Conservation (phyloP, 2,329 filamentous ascomycete species). For the Neophaeococcomyces mojaviensis region DNA sequence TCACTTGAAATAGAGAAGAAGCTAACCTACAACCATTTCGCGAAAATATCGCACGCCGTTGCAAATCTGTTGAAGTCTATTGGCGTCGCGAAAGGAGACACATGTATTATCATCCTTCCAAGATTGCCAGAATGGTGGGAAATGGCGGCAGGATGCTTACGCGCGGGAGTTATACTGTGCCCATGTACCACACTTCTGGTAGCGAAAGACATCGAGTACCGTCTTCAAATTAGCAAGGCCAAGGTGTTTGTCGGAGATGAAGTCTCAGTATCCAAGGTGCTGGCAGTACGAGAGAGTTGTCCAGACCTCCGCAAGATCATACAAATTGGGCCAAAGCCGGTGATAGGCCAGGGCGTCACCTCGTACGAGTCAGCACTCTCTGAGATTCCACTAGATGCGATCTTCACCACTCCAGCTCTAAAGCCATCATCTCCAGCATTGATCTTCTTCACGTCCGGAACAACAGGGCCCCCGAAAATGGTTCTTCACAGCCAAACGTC, state of each 20-base stretch:
- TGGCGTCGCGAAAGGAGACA: constrained; percentile 29
- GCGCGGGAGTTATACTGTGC: constrained; percentile 31
- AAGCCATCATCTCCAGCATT: constrained; percentile 28
- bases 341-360: constrained; percentile 13
- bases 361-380: constrained; percentile 21
- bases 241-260: constrained; percentile 33
- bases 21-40: constrained; percentile 32
- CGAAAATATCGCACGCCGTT: constrained; percentile 30
- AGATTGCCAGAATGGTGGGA: constrained; percentile 36
- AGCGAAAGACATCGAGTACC: constrained; percentile 34
- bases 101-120: constrained; percentile 31
- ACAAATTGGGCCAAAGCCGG: constrained; percentile 19
- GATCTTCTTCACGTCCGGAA: constrained; percentile 36
- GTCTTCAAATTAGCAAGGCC: constrained; percentile 28
- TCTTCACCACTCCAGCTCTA: constrained; percentile 14
- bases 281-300: constrained; percentile 22
- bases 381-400: constrained; percentile 22
- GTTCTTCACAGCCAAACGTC: constrained; percentile 36
- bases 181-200: constrained; percentile 33
- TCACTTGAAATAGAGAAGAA: constrained; percentile 24
- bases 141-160: constrained; percentile 31
- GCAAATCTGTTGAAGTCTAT: constrained; percentile 28
- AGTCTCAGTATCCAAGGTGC: constrained; percentile 29
- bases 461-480: constrained; percentile 36
- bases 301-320: constrained; percentile 28